A percentile compares a stretch with the other conserved stretches of the same genome.
phyloP scores from a whole-genome alignment of 176 grass and related monocot genomes.

The Leersia perrieri region DNA sequence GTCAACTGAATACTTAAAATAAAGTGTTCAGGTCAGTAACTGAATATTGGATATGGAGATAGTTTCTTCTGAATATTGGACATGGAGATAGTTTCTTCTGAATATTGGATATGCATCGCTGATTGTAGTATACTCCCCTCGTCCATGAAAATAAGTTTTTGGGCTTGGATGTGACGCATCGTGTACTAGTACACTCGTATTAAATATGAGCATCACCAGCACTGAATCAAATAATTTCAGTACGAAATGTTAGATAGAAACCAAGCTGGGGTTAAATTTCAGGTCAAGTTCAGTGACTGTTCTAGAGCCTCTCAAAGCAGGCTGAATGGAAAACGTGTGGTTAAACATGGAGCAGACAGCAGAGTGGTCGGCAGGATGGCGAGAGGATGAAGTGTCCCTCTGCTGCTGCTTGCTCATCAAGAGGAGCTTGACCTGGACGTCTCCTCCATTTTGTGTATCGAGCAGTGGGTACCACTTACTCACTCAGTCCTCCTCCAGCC shows the following conservation, averaged over 20 bases:
- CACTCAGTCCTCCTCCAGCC: neutral
- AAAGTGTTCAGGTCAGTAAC: neutral
- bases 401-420: neutral
- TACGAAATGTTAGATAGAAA: neutral
- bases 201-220: no score
- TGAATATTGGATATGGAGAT: neutral
- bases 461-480: neutral
- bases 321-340: neutral
- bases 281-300: neutral
- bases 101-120: neutral
- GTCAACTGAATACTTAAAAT: neutral
- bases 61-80: no score
- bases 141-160: no score
- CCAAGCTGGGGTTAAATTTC: neutral
- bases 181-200: no score
- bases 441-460: neutral
- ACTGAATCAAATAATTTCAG: neutral
- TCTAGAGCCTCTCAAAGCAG: neutral
- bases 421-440: neutral
- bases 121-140: no score
- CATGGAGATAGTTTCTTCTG: no score
- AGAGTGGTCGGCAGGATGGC: neutral
- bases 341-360: neutral
- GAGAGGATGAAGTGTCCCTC: neutral
- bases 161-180: no score